Evolutionary conservation across 2,329 filamentous ascomycete species (phyloP), one percentile per base, ranked within the genome.

Genomic region (Bipolaris sorokiniana): DNA sequence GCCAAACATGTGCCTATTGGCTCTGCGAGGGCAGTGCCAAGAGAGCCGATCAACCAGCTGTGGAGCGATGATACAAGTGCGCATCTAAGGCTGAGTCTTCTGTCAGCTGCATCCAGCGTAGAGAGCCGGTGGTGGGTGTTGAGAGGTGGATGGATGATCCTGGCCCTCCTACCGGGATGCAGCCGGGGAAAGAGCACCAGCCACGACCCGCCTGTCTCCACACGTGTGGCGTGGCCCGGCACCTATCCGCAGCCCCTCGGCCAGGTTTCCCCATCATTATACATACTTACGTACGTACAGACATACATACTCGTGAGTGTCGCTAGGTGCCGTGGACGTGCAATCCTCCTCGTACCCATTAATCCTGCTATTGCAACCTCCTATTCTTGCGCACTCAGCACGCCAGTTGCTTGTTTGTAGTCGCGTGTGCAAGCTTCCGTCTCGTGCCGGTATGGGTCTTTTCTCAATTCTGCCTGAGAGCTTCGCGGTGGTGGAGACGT

Each of bases 391-490:
- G 11, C 6, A 6, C 28, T 23, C 20, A 26, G 37, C 13, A 33
- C 42, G 20, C 36, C 26, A 22, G 40, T 23, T 26, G 18, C n/a
- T 26, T 28, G 23, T 26, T 22, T 18, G 31, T 26, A 22, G 44
- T 34, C 10, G 22, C 10, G 40, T 31, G 37, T 22, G 22, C 47
- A 11, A 33, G 16, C 23, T 23, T 54, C 48, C 40, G 28, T 46
- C 10, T 28, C 36, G n/a, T 44, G 36, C 51, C 47, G 62, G 51
- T 48, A 90, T 90, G 88, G 83, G 83, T 42, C 83, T 85, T 80
- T 86, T 87, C 62, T 89, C 87, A 2, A 83, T 90, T 56, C 81
- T 90, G 33, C 88, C 88, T 1, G 78, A 82, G 16, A 78, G 82
- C 54, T 78, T 88, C 51, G 81, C 79, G 40, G 78, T 79, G 37